phyloP scores from a whole-genome alignment of 2,329 filamentous ascomycete species.

The Lachnellula cervina region DNA sequence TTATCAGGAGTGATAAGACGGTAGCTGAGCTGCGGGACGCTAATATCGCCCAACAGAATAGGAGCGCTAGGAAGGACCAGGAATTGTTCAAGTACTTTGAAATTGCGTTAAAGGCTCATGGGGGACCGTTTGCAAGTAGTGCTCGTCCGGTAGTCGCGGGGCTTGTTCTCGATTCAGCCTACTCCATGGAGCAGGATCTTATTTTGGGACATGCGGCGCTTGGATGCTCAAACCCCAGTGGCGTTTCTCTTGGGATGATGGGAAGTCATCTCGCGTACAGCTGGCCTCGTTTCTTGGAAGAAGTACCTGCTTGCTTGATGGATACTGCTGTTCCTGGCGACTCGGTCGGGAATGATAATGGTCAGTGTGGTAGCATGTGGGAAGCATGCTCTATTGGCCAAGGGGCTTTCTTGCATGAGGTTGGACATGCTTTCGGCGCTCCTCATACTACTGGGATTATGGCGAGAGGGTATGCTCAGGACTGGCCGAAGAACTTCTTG shows the following conservation, averaged over 20 bases:
- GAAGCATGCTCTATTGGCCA: constrained; percentile 50
- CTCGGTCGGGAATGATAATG: constrained; percentile 38
- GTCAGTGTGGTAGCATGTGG: constrained; percentile 40
- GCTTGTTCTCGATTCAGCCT: constrained; percentile 65
- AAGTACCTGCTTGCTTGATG: constrained; percentile 49
- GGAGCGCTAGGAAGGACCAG: constrained; percentile 48
- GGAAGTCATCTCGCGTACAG: constrained; percentile 67
- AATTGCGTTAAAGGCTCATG: constrained; percentile 43
- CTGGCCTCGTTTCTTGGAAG: constrained; percentile 66
- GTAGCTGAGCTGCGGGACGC: constrained; percentile 60
- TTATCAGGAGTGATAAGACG: constrained; percentile 61
- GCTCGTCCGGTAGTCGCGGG: constrained; percentile 62
- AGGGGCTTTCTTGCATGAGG: constrained; percentile 67
- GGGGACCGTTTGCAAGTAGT: constrained; percentile 29
- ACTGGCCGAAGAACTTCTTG: constrained; percentile 42
- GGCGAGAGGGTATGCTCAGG: constrained; percentile 39
- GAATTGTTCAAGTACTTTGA: constrained; percentile 43
- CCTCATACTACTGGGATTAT: constrained; percentile 66
- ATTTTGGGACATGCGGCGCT: constrained; percentile 64
- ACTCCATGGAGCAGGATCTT: constrained; percentile 53
- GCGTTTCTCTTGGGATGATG: constrained; percentile 63
- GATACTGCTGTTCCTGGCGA: constrained; percentile 36
- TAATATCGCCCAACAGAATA: constrained; percentile 61
- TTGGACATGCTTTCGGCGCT: constrained; percentile 65
- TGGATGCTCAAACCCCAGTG: constrained; percentile 46